Percentiles rank a stretch among this genome's conserved stretches.
Evolutionary conservation across 2,329 filamentous ascomycete species (phyloP).

Genomic region (Tympanopsis confertula): DNA sequence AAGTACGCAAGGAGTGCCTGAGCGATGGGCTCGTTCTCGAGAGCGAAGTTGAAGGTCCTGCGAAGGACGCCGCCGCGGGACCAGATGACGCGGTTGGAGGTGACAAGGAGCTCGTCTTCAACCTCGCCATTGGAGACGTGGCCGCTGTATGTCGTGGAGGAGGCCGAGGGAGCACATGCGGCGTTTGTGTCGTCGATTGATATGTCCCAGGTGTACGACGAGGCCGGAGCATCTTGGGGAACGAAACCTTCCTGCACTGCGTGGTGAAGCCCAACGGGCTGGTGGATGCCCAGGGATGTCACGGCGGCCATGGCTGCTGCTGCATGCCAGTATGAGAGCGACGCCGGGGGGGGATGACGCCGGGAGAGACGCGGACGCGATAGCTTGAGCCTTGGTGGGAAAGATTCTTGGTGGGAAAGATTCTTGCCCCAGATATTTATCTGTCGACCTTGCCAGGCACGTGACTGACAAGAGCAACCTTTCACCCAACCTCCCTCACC

Average conservation of each 20-base stretch:
- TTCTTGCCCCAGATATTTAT: too few relatives aligned
- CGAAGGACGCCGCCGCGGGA: constrained; percentile 75
- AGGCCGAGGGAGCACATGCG: constrained; percentile 15
- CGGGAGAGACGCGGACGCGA: constrained; percentile 4
- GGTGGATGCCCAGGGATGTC: constrained; percentile 81
- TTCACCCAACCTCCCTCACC: too few relatives aligned
- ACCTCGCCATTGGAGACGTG: constrained; percentile 17
- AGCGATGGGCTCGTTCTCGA: constrained; percentile 76
- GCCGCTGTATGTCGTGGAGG: too few relatives aligned
- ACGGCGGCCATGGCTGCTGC: constrained; percentile 65
- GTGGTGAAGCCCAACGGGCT: constrained; percentile 72
- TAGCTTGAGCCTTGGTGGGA: too few relatives aligned
- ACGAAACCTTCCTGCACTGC: constrained; percentile 73
- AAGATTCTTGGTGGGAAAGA: too few relatives aligned
- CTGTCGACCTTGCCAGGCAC: too few relatives aligned
- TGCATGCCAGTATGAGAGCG: background rate
- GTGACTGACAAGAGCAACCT: too few relatives aligned
- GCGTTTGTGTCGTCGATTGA: constrained; percentile 23
- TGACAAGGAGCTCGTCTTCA: constrained; percentile 73
- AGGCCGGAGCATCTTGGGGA: constrained; percentile 49
- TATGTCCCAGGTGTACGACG: constrained; percentile 68
- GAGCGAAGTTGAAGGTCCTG: constrained; percentile 73
- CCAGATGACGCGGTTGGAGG: constrained; percentile 72
- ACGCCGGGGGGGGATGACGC: constrained; percentile 4
- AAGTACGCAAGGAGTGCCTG: constrained; percentile 82